Base-by-base conservation (phyloP, 2,329 filamentous ascomycete genomes). In the Penicillium digitatum region DNA sequence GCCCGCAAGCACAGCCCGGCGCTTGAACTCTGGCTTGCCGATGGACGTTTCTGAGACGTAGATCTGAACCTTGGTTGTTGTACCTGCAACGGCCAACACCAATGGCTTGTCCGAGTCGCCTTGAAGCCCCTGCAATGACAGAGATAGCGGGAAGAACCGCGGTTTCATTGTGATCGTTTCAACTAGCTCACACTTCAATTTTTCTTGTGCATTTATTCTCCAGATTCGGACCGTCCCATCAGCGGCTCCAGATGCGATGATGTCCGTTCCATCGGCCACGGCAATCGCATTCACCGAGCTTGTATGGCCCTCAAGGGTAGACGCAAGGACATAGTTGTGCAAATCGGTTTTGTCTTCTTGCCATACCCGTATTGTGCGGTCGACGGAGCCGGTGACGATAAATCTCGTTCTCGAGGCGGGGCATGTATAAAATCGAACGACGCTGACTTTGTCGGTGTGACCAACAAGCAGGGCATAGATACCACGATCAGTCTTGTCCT, bases 11-110 rank as follows among this genome's bases (percentile, higher is more conserved):
- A 86, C 92, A 12, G 91, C 88, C 58, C 88, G 86, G 8, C 88
- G 80, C 27, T 81, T 78, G 64, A 96, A 96, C 1, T 81, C 74
- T 3, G 71, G 62, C 1, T 70, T 64, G 7, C 71, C 64, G 16
- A 64, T 51, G 7, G 70, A 66, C 32, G 77, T 67, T 54, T 81
- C 76, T 2, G 86, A 79, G 35, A 87, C 82, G 62, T 88, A 93
- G 11, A 97, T 79, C 64, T 96, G 91, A 44, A 99, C 83, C n/a
- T 79, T 82, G 54, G 87, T 87, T 56, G 83, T 87, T 2, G 94
- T 97, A 3, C 94, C 94, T 3, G 87, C 90, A n/a, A 89, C 85
- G 3, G 92, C 93, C 48, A 99, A 79, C 27, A 93, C 76, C 48
- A 87, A 64, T 3, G 72, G 64, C 43, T 68, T 62, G 16, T 65